Percentiles rank a stretch among this genome's conserved stretches.
phyloP scores from a whole-genome alignment of 495 filamentous ascomycete genomes.

The Penicillium bialowiezense region DNA sequence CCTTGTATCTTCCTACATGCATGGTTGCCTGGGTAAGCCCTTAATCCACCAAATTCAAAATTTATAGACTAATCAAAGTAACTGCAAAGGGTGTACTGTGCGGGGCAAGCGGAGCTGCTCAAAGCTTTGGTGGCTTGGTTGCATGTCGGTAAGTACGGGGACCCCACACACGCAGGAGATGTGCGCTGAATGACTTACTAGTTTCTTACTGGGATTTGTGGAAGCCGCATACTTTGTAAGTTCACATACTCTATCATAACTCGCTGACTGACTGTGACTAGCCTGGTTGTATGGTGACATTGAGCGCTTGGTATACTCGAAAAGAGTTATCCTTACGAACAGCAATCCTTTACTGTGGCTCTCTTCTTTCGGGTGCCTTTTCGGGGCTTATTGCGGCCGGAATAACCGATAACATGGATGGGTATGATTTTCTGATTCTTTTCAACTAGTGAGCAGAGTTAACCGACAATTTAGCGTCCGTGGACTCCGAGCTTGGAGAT shows the following conservation, averaged over 20 bases:
- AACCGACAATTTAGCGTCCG: background rate
- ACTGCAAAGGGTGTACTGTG: constrained; percentile 33
- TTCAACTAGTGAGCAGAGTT: too few species aligned
- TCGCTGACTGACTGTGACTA: background rate
- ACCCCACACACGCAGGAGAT: too few species aligned
- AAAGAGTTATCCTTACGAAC: constrained; percentile 43
- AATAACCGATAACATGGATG: constrained; percentile 19
- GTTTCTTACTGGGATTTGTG: background rate
- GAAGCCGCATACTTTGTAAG: background rate
- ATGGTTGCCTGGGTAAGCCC: constrained; percentile 37
- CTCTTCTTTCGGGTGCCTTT: constrained; percentile 53
- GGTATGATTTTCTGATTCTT: background rate
- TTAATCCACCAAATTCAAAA: constrained; percentile 25
- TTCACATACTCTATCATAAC: background rate
- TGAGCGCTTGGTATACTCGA: constrained; percentile 35
- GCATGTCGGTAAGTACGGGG: constrained; percentile 32
- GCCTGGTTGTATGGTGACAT: constrained; percentile 33
- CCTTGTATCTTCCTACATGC: constrained; percentile 36
- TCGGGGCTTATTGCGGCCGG: constrained; percentile 16
- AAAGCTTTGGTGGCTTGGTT: constrained; percentile 39
- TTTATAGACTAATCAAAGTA: too few species aligned
- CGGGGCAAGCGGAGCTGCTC: constrained; percentile 11
- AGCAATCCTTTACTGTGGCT: constrained; percentile 52
- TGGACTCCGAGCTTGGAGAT: constrained; percentile 28
- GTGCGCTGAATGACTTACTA: too few species aligned